Evolutionary conservation across 2,329 filamentous ascomycete species (phyloP).

Genomic region (Diaporthe sp.): DNA sequence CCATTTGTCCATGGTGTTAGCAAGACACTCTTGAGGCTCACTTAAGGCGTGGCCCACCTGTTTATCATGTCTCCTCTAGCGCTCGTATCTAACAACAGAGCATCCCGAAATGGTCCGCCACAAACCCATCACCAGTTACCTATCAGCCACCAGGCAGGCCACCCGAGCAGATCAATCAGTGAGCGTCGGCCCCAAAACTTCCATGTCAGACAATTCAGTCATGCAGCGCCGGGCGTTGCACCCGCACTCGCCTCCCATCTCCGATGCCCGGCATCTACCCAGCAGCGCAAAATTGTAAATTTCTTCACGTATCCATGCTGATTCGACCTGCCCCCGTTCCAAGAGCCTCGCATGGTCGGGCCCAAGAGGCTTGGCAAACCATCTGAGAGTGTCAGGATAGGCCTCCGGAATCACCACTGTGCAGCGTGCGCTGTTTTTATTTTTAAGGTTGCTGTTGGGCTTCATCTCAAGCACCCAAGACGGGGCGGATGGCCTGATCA

Average conservation of each 20-base stretch:
- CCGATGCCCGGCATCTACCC: slow-evolving; percentile 29
- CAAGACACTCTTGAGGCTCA: slow-evolving; percentile 33
- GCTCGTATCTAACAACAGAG: slow-evolving; percentile 30
- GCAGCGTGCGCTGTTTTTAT: neutral
- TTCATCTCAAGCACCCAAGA: slow-evolving; percentile 23
- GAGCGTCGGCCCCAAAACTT: neutral
- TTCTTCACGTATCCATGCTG: slow-evolving; percentile 10
- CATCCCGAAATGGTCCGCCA: slow-evolving; percentile 17
- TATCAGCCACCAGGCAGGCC: slow-evolving; percentile 6
- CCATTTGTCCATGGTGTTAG: slow-evolving; percentile 41
- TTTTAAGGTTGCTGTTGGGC: slow-evolving; percentile 28
- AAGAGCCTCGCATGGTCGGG: neutral
- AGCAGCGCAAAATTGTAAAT: slow-evolving; percentile 28
- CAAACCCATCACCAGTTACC: slow-evolving; percentile 4
- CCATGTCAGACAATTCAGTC: slow-evolving; percentile 33
- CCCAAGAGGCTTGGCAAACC: slow-evolving; percentile 29
- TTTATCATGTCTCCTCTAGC: slow-evolving; percentile 3
- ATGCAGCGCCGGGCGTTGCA: slow-evolving; percentile 16
- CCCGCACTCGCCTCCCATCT: slow-evolving; percentile 20
- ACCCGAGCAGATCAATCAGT: neutral
- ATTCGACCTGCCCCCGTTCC: slow-evolving; percentile 13
- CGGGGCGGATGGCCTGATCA: slow-evolving; percentile 27
- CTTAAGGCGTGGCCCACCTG: slow-evolving; percentile 29
- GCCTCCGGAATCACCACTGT: neutral
- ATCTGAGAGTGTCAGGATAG: slow-evolving; percentile 10